Base-by-base conservation (phyloP, 768 basidiomycete species). In the Mycena sanguinolenta region DNA sequence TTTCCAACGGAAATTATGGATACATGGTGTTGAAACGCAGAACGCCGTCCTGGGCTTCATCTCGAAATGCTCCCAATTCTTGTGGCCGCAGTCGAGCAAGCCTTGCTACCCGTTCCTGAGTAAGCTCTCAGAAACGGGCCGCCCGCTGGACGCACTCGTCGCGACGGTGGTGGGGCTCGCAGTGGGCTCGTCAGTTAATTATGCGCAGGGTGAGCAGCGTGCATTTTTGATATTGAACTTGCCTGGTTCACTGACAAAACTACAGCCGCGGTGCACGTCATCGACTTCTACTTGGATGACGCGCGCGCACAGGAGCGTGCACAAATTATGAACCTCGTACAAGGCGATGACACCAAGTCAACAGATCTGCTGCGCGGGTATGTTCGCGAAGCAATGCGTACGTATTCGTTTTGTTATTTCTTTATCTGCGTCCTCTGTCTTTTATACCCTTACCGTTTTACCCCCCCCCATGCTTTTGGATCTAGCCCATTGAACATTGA, bases 241-340 rank as follows among this genome's bases (percentile, higher is more conserved):
- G n/a, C n/a, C n/a, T n/a, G n/a, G n/a, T n/a, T n/a, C n/a, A n/a
- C n/a, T n/a, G n/a, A n/a, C 28, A 38, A 38, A 38, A 38, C 14
- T 7, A 38, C 54, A 83, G 85, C 84, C 10, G 82, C 82, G n/a
- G 81, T 84, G 8, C 80, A 87, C 49, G 82, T 89, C 23, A 76
- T 90, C 55, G 84, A 89, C 71, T 88, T 89, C 78, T 89, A 87
- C 76, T 76, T 90, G 28, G 83, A 84, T 46, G 84, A 84, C 44
- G 76, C 74, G 25, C 81, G 79, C 19, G 79, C 78, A 10, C 76
- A 76, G 55, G 85, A 88, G 68, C 77, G 80, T 14, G 79, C 75
- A 0, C 81, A 83, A 23, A 84, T 88, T 34, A 49, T 82, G 28
- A 69, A 78, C 53, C 78, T 88, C 0, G 76, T 81, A 6, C 72